phyloP scores from a whole-genome alignment of 2,329 filamentous ascomycete species.

The Monosporascus sp. region DNA sequence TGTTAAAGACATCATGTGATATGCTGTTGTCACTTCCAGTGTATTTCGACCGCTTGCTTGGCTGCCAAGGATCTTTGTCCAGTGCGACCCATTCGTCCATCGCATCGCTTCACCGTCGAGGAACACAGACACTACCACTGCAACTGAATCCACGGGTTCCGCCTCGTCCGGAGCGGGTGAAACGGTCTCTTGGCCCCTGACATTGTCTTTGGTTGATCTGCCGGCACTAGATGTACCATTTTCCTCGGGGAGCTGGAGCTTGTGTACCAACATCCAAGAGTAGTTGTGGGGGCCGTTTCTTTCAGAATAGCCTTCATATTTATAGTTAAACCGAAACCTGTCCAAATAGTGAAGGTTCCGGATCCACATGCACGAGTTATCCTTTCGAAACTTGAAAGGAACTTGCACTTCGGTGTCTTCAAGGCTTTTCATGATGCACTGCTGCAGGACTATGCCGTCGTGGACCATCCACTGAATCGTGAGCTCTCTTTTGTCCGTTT shows the following conservation, averaged over 20 bases:
- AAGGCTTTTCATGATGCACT: constrained; percentile 1
- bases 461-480: constrained; percentile 6
- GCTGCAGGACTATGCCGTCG: constrained; percentile 2
- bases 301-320: background rate
- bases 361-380: constrained; percentile 1
- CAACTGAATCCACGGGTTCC: background rate
- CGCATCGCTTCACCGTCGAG: background rate
- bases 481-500: background rate
- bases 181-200: too few relatives aligned
- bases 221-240: too few relatives aligned
- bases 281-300: background rate
- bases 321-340: background rate
- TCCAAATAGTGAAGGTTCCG: constrained; percentile 3
- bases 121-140: constrained; percentile 2
- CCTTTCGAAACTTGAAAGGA: background rate
- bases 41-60: background rate
- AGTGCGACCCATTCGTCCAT: background rate
- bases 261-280: too few relatives aligned
- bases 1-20: background rate
- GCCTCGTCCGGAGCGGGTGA: too few relatives aligned
- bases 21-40: background rate
- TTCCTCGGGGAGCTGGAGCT: too few relatives aligned
- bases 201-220: too few relatives aligned
- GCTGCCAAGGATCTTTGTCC: background rate
- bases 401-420: background rate